These are phyloP conservation scores for Fonsecaea multimorphosa DNA, from an alignment of 2,329 filamentous ascomycete species.

Conservation along the genomic window DNA sequence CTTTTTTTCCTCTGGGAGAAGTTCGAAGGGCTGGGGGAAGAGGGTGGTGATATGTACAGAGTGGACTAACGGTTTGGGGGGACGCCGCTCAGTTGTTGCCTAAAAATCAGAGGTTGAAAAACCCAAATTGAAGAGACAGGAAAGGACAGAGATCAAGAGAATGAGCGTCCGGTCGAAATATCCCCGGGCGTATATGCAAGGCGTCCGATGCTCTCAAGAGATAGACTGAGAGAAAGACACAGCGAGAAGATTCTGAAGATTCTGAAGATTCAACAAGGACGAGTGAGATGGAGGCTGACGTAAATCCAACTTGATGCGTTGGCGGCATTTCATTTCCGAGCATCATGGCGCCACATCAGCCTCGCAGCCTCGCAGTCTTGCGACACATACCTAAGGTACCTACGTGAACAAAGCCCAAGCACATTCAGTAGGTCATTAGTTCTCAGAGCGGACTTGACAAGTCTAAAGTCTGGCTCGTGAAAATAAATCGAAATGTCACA, in stretches of 20 bases:
- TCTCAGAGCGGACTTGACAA: neutral
- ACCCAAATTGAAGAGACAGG: neutral
- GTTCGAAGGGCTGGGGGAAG: neutral
- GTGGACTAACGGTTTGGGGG: neutral
- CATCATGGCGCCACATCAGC: neutral
- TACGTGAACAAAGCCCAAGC: neutral
- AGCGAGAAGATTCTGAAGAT: neutral
- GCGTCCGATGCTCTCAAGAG: neutral
- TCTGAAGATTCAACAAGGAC: too few species aligned
- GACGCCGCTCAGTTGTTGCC: neutral
- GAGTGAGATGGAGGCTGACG: neutral
- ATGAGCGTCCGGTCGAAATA: neutral
- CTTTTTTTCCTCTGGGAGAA: neutral
- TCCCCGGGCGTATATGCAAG: neutral
- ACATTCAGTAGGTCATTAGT: too few species aligned
- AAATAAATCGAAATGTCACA: neutral
- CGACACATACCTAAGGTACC: neutral
- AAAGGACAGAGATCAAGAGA: neutral
- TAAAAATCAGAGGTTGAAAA: neutral
- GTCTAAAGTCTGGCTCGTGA: neutral
- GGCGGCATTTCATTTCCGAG: neutral
- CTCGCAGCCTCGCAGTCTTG: conserved; percentile 1
- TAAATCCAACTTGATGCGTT: neutral
- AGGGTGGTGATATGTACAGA: neutral
- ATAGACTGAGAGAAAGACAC: neutral